These are phyloP conservation scores for Thuja plicata DNA, from an alignment of 83 land plant genomes.

Conservation along the genomic window DNA sequence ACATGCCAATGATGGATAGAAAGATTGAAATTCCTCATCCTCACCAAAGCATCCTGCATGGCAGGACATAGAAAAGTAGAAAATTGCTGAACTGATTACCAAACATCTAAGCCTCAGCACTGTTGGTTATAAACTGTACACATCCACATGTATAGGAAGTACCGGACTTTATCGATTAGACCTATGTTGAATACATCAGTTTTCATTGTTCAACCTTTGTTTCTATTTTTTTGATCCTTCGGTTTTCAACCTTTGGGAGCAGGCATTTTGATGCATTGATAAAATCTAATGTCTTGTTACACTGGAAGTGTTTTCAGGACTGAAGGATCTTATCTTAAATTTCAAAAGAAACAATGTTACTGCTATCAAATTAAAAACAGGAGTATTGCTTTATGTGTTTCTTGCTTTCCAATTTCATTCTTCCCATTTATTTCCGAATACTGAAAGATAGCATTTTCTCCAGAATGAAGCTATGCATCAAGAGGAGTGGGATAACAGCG, in stretches of 20 bases:
- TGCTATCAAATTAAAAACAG: background rate
- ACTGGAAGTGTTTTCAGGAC: background rate
- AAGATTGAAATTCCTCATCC: too few species aligned
- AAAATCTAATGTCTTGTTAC: background rate
- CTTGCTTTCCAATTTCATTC: background rate
- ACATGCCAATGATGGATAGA: too few species aligned
- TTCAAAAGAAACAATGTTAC: background rate
- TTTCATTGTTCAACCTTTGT: too few species aligned
- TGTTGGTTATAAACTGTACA: background rate
- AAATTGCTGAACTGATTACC: too few species aligned
- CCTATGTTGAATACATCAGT: too few species aligned
- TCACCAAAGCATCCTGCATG: too few species aligned
- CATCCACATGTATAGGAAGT: background rate
- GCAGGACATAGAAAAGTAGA: too few species aligned
- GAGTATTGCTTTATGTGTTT: background rate
- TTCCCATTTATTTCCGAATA: background rate
- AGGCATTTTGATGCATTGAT: background rate
- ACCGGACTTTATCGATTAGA: background rate
- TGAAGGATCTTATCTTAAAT: background rate
- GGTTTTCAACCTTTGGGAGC: background rate
- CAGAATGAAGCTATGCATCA: background rate
- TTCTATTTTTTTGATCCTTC: background rate
- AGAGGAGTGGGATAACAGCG: slow-evolving; percentile 76
- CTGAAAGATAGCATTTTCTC: background rate
- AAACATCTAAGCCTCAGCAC: background rate